Evolutionary conservation across 192 early-diverging fungal species (phyloP).

Genomic region (Coemansia sp.): DNA sequence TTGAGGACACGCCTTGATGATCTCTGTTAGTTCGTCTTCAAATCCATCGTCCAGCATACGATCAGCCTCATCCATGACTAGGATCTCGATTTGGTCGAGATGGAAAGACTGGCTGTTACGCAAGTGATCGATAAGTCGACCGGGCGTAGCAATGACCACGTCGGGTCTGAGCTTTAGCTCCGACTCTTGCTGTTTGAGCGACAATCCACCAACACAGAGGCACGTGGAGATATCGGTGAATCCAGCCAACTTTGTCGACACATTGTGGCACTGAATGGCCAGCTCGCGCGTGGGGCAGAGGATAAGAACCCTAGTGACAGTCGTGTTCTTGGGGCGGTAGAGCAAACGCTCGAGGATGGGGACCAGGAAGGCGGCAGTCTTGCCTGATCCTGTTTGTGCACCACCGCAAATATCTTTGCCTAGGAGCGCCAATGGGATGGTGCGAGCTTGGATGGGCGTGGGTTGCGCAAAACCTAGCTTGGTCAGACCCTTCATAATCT

Average conservation of each 20-base stretch:
- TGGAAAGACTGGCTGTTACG: slow-evolving; percentile 90
- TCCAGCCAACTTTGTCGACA: slow-evolving; percentile 80
- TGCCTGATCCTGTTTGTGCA: slow-evolving; percentile 98
- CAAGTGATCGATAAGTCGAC: slow-evolving; percentile 97
- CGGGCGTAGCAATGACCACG: slow-evolving; percentile 96
- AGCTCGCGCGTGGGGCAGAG: slow-evolving; percentile 98
- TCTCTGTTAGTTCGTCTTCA: slow-evolving; percentile 92
- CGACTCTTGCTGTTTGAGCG: slow-evolving; percentile 81
- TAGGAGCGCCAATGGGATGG: slow-evolving; percentile 93
- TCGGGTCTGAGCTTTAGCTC: slow-evolving; percentile 89
- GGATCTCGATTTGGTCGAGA: slow-evolving; percentile 89
- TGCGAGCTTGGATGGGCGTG: slow-evolving; percentile 89
- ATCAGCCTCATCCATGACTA: slow-evolving; percentile 99
- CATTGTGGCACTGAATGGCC: slow-evolving; percentile 95
- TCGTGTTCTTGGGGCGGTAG: slow-evolving; percentile 79
- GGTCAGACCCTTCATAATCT: slow-evolving; percentile 90
- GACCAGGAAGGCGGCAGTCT: slow-evolving; percentile 96
- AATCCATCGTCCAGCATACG: slow-evolving; percentile 99
- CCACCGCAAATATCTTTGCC: slow-evolving; percentile 98
- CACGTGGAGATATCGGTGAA: slow-evolving; percentile 89
- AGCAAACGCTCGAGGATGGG: slow-evolving; percentile 94
- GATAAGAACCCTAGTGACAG: slow-evolving; percentile 86
- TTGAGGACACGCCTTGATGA: slow-evolving; percentile 85
- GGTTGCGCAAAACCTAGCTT: slow-evolving; percentile 91
- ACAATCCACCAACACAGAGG: slow-evolving; percentile 92